Conservation (phyloP, 164 flowering plant species). For the Taxillus chinensis region DNA sequence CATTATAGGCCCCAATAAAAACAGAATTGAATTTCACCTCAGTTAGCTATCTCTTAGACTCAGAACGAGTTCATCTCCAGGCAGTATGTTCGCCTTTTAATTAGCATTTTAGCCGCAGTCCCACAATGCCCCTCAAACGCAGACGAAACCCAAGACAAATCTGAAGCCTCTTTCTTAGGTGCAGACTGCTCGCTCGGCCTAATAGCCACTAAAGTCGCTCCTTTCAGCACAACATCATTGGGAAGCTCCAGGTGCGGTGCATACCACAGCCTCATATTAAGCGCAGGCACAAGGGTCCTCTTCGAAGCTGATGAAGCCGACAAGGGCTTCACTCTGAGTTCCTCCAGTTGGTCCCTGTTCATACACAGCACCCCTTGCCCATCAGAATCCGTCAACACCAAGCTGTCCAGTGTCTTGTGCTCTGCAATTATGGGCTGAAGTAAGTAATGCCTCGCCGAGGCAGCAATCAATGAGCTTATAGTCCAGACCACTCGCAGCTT, state of each 20-base stretch:
- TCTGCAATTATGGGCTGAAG: constrained; percentile 78
- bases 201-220: constrained; percentile 89
- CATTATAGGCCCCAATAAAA: neutral
- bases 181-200: constrained; percentile 64
- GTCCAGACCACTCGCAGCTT: constrained; percentile 90
- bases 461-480: constrained; percentile 76
- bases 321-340: constrained; percentile 78
- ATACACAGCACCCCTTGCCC: constrained; percentile 83
- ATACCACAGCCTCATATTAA: constrained; percentile 84
- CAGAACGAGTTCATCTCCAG: constrained; percentile 92
- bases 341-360: constrained; percentile 80
- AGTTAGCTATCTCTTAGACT: constrained; percentile 27
- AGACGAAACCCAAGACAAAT: constrained; percentile 52
- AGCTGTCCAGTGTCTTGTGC: constrained; percentile 59
- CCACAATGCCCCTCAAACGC: constrained; percentile 79
- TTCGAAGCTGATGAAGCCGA: constrained; percentile 76
- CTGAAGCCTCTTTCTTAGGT: constrained; percentile 49
- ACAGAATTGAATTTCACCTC: constrained; percentile 12
- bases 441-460: constrained; percentile 80
- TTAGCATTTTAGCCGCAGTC: constrained; percentile 62
- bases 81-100: constrained; percentile 75
- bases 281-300: constrained; percentile 81
- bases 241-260: constrained; percentile 72
- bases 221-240: constrained; percentile 57
- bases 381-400: constrained; percentile 74